Percentiles rank a stretch among this genome's conserved stretches.
Conservation (phyloP, 805 yeast genomes). For the Metschnikowia cubensis region DNA sequence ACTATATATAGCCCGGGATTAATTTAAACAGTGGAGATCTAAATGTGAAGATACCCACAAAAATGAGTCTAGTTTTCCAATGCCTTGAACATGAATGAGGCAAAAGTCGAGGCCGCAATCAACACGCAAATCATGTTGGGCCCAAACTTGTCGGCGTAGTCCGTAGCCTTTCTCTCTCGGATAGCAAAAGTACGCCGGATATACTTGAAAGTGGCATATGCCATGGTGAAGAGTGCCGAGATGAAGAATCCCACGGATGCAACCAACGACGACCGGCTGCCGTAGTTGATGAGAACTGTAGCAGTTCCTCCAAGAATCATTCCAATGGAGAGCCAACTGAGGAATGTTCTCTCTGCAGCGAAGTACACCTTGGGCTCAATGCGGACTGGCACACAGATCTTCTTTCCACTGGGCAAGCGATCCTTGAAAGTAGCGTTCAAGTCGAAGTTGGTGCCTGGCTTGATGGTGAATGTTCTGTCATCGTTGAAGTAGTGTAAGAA, state of each 20-base stretch:
- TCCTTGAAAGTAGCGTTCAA: slow-evolving; percentile 44
- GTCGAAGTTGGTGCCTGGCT: slow-evolving; percentile 43
- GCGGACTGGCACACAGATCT: slow-evolving; percentile 87
- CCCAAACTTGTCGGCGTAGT: slow-evolving; percentile 85
- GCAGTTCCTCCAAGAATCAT: slow-evolving; percentile 87
- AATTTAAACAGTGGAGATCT: background rate
- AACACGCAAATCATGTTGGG: slow-evolving; percentile 79
- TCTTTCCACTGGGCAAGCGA: slow-evolving; percentile 82
- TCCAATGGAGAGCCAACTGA: slow-evolving; percentile 91
- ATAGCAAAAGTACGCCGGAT: slow-evolving; percentile 79
- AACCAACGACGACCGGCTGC: slow-evolving; percentile 61
- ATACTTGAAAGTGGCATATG: slow-evolving; percentile 70
- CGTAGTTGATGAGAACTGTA: slow-evolving; percentile 79
- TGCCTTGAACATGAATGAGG: slow-evolving; percentile 53
- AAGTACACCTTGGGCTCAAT: slow-evolving; percentile 99
- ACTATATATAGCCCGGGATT: background rate
- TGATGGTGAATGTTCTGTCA: slow-evolving; percentile 43
- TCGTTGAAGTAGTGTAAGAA: slow-evolving; percentile 42
- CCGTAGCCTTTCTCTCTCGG: slow-evolving; percentile 74
- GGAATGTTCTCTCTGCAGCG: slow-evolving; percentile 93
- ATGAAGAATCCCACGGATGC: slow-evolving; percentile 85
- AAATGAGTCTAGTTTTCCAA: slow-evolving; percentile 23
- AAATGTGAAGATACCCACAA: too few relatives aligned
- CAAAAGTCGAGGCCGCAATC: slow-evolving; percentile 63
- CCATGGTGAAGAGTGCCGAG: slow-evolving; percentile 68